Evolutionary conservation across 2,329 filamentous ascomycete species (phyloP), one percentile per base, ranked within the genome.

Genomic region (Pseudovirgaria hyperparasitica): DNA sequence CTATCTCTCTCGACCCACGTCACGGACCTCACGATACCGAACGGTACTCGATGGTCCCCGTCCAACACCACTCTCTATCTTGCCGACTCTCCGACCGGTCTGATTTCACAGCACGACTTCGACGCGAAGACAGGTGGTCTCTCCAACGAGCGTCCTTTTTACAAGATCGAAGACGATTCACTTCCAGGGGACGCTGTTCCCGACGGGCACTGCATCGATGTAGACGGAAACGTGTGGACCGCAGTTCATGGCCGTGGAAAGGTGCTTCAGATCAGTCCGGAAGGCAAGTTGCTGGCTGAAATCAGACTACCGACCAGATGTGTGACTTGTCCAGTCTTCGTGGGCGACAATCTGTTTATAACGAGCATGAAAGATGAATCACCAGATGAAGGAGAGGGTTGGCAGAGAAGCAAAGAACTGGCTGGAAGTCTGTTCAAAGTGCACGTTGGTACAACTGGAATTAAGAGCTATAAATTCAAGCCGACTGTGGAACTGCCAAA

Each of bases 151-250:
- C 72, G 79, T 29, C 60, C 76, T 19, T 84, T 85, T 56, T 87
- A 85, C 58, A 60, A 67, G 30, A 72, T 85, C 46, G 63, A 69
- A 1, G 52, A 66, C 15, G 76, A 76, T 25, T n/a, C n/a, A n/a
- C 50, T 52, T 23, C 51, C 48, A n/a, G 70, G 44, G 28, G 37
- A 46, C 28, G 61, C 59, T 5, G 63, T 70, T 35, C 84, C 84
- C 1, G 86, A 94, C 53, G 86, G 86, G 2, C 86, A 87, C 55
- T 76, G 77, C 35, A 70, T 92, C 43, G 86, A 94, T 46, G 69
- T 67, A 22, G 72, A 92, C 29, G 85, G 84, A n/a, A 77, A 79
- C 57, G 65, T 93, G 43, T 94, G 87, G 86, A 76, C 80, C 34
- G 81, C 82, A 6, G 64, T 90, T n/a, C 90, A 82, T 47, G 84